These are phyloP conservation scores for Neopestalotiopsis clavispora DNA, from an alignment of 2,329 filamentous ascomycete genomes.

Conservation along the genomic window DNA sequence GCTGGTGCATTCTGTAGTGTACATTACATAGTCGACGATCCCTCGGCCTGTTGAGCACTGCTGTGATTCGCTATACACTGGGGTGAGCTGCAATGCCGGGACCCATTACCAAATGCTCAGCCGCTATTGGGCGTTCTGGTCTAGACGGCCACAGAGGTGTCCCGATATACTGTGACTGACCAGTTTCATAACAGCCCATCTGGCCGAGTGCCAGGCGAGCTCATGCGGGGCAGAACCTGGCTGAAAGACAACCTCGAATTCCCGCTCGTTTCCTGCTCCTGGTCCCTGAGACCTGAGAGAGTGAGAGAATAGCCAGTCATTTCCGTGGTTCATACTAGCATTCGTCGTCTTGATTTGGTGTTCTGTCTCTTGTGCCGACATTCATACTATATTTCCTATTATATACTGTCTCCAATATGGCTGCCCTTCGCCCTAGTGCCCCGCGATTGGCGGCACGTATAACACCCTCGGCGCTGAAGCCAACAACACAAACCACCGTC, in stretches of 20 bases:
- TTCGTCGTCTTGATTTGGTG: not conserved
- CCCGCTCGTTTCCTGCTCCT: conserved; percentile 10
- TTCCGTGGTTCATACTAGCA: not conserved
- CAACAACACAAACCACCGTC: not conserved
- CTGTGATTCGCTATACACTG: not conserved
- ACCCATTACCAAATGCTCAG: conserved; percentile 1
- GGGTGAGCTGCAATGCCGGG: not conserved
- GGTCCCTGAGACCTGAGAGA: not conserved
- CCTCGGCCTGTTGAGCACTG: not conserved
- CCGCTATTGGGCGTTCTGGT: not conserved
- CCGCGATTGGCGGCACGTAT: conserved; percentile 6
- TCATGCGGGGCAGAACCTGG: conserved; percentile 8
- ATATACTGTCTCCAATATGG: not conserved
- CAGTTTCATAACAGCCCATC: not conserved
- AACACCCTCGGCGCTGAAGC: not conserved
- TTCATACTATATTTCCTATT: not conserved
- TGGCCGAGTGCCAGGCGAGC: not conserved
- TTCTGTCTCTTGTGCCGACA: not conserved
- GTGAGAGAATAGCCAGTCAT: not conserved
- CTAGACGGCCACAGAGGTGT: not conserved
- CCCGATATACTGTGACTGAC: not conserved
- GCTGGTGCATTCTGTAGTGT: not conserved
- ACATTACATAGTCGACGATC: not conserved
- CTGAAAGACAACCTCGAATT: not conserved
- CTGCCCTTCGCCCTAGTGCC: not conserved